Base-by-base conservation (phyloP, 2,329 filamentous ascomycete species). In the Colletotrichum lini region DNA sequence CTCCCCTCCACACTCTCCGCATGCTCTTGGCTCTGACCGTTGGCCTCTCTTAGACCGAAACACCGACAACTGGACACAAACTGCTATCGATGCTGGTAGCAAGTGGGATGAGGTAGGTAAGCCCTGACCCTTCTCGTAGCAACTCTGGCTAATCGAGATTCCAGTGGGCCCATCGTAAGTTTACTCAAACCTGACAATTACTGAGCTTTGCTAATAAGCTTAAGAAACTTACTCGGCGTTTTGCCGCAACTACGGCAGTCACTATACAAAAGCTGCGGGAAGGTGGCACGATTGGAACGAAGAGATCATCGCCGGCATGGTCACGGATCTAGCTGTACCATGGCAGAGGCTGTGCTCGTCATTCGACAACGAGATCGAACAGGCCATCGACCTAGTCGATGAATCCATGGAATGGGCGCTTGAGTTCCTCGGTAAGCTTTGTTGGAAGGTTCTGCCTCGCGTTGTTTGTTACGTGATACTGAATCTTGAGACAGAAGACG, bases 231-330 rank as follows among this genome's bases (percentile, higher is more conserved):
- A 84, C 61, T 67, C 78, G 21, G 83, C 84, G 0, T 87, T 85
- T 67, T 85, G 83, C 60, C 76, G 79, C 16, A 77, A 85, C 0
- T 83, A 78, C 60, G 85, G 85, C 0, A 72, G 77, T 9, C 72
- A 86, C 60, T 63, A 0, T 3, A 84, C 83, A 0, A 0, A 4
- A 0, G 47, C 53, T 0, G 73, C 68, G 26, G 26, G 26, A 3
- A 79, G 79, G 0, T 50, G 44, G 1, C 80, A 72, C n/a, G 81
- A 82, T 66, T 87, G 85, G 85, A 87, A 87, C 61, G 75, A 81
- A 59, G 83, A 86, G 74, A 81, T 81, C 0, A 84, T 84, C 3
- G 40, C 65, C 1, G 47, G 47, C 1, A 84, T 86, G 83, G 76
- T 74, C 0, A 16, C 42, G 1, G 80, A 83, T 42, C 59, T 85